phyloP scores from a whole-genome alignment of 73 alveolate species.

The Durusdinium trenchii region DNA sequence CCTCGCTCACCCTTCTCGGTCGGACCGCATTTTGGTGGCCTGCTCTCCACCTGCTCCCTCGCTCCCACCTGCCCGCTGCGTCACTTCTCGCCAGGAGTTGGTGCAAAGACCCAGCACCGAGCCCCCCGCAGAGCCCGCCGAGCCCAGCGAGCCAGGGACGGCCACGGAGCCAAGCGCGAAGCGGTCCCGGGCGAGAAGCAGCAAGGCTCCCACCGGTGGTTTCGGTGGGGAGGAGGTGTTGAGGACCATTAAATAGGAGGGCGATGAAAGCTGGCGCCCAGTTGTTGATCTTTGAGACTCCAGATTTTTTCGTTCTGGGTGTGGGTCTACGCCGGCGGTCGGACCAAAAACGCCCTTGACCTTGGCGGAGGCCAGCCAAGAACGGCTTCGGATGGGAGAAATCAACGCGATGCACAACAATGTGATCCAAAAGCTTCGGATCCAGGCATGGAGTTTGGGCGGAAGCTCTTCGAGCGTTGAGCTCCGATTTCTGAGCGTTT shows the following conservation, averaged over 20 bases:
- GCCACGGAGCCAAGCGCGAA: neutral
- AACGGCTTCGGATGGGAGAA: conserved; percentile 21
- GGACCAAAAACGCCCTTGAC: neutral
- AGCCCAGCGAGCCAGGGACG: neutral
- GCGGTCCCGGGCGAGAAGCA: neutral
- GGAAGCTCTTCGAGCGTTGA: no score
- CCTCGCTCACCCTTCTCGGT: no score
- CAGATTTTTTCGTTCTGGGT: neutral
- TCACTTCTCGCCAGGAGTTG: no score
- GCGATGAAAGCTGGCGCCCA: neutral
- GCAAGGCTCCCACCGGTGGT: neutral
- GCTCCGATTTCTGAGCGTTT: neutral
- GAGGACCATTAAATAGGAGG: neutral
- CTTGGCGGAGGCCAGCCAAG: neutral
- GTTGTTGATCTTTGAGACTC: neutral
- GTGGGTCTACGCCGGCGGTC: neutral
- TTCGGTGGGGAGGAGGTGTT: neutral
- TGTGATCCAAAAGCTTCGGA: conserved; percentile 27
- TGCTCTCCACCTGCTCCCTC: no score
- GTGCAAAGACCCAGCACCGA: no score
- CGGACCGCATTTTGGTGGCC: no score
- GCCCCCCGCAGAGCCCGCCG: neutral
- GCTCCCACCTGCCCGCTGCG: no score
- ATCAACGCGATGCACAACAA: conserved; percentile 62
- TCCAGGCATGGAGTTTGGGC: neutral